Evolutionary conservation across 2,329 filamentous ascomycete genomes (phyloP).

Genomic region (Pyrenochaeta sp.): DNA sequence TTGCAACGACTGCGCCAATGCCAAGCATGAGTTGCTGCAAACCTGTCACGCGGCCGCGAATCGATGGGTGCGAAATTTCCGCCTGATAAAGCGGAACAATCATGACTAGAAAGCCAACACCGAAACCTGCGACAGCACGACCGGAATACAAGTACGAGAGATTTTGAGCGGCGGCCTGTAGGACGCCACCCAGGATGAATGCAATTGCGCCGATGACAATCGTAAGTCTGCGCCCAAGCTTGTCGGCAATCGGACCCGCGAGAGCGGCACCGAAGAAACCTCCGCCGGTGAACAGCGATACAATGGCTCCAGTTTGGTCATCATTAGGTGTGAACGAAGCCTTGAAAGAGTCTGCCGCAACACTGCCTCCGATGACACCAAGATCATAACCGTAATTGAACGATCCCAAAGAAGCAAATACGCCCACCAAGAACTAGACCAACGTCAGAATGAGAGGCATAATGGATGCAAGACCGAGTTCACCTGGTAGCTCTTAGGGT

Average conservation of each 20-base stretch:
- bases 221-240: constrained; percentile 70
- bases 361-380: constrained; percentile 64
- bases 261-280: constrained; percentile 72
- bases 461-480: too few species aligned
- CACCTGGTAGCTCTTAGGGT: too few species aligned
- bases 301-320: constrained; percentile 66
- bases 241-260: constrained; percentile 68
- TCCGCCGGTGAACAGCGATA: constrained; percentile 76
- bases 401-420: constrained; percentile 64
- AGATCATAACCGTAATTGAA: constrained; percentile 57
- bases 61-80: constrained; percentile 77
- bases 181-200: constrained; percentile 72
- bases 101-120: constrained; percentile 58
- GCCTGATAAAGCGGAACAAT: constrained; percentile 75
- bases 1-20: constrained; percentile 71
- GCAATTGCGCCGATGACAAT: constrained; percentile 72
- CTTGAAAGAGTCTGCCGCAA: constrained; percentile 50
- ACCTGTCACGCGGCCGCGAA: constrained; percentile 74
- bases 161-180: constrained; percentile 71
- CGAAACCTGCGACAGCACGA: constrained; percentile 69
- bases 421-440: constrained; percentile 59
- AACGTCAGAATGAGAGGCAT: not conserved
- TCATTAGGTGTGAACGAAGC: constrained; percentile 39
- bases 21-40: constrained; percentile 83
- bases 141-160: constrained; percentile 71